A percentile compares a stretch with the other conserved stretches of the same genome.
phyloP scores from a whole-genome alignment of 768 basidiomycete species.

The Calocybe indica region DNA sequence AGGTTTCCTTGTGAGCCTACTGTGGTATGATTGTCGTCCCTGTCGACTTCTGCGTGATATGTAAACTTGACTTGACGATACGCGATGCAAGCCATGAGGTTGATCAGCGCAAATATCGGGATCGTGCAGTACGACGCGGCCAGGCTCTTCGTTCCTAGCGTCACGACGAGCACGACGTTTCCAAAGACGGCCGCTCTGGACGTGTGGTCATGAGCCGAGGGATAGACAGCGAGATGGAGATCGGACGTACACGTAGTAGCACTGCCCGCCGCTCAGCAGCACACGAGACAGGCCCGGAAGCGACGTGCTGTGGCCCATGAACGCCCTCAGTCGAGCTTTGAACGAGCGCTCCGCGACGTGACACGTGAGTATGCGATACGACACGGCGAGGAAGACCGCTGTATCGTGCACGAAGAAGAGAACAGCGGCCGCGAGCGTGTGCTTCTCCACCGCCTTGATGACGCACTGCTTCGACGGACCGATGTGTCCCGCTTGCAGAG shows the following conservation, averaged over 20 bases:
- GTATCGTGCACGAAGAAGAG: conserved; percentile 20
- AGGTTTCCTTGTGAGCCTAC: too few species aligned
- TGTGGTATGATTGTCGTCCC: too few species aligned
- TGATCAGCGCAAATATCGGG: conserved; percentile 1
- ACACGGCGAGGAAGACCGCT: conserved; percentile 23
- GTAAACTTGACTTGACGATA: conserved; percentile 7
- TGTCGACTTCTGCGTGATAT: too few species aligned
- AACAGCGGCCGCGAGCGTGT: conserved; percentile 12
- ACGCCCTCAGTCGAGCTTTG: conserved; percentile 5
- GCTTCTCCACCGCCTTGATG: conserved; percentile 8
- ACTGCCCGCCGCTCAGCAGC: conserved; percentile 22
- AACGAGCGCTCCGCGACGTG: background rate
- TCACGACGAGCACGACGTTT: conserved; percentile 3
- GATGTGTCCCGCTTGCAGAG: conserved; percentile 2
- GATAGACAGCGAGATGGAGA: background rate
- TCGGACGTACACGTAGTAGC: conserved; percentile 24
- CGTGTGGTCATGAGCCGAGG: background rate
- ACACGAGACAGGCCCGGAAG: conserved; percentile 17
- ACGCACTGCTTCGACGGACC: conserved; percentile 20
- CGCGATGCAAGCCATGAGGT: conserved; percentile 8
- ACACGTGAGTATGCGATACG: conserved; percentile 16
- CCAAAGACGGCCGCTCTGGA: conserved; percentile 8
- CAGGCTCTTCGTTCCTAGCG: background rate
- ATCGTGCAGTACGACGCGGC: background rate
- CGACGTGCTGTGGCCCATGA: conserved; percentile 11